These are phyloP conservation scores for Suillus occidentalis DNA, from an alignment of 768 basidiomycete species.

Conservation along the genomic window DNA sequence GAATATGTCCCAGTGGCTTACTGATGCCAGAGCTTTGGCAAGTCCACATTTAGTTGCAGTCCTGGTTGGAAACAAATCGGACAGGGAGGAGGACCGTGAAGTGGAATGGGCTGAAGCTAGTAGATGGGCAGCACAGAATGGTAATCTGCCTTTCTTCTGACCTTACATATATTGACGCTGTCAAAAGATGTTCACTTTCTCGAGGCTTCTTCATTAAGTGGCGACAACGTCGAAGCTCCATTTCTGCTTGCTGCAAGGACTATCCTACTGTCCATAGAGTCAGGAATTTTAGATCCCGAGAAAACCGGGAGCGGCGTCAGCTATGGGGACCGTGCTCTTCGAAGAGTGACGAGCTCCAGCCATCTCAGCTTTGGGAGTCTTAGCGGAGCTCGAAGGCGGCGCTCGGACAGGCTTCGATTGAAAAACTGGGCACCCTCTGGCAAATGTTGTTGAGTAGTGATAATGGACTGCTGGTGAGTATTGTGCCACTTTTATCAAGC, in stretches of 20 bases:
- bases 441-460: constrained; percentile 58
- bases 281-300: constrained; percentile 89
- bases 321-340: constrained; percentile 91
- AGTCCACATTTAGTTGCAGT: constrained; percentile 89
- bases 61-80: constrained; percentile 93
- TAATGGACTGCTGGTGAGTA: not conserved
- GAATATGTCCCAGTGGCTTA: constrained; percentile 85
- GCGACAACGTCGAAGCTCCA: constrained; percentile 93
- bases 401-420: constrained; percentile 57
- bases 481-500: not conserved
- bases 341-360: constrained; percentile 89
- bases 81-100: constrained; percentile 91
- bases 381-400: constrained; percentile 62
- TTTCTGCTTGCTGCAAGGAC: constrained; percentile 86
- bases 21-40: constrained; percentile 89
- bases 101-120: constrained; percentile 96
- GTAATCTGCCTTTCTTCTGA: constrained; percentile 40
- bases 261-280: constrained; percentile 88
- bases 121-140: constrained; percentile 94
- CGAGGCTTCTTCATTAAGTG: constrained; percentile 88
- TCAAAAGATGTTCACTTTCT: constrained; percentile 84
- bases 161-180: constrained; percentile 7
- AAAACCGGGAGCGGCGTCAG: constrained; percentile 93
- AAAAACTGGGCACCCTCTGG: constrained; percentile 61
- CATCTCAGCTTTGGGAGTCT: constrained; percentile 84